Evolutionary conservation across 163 green algal genomes (phyloP).

Genomic region (Scenedesmus sp.): DNA sequence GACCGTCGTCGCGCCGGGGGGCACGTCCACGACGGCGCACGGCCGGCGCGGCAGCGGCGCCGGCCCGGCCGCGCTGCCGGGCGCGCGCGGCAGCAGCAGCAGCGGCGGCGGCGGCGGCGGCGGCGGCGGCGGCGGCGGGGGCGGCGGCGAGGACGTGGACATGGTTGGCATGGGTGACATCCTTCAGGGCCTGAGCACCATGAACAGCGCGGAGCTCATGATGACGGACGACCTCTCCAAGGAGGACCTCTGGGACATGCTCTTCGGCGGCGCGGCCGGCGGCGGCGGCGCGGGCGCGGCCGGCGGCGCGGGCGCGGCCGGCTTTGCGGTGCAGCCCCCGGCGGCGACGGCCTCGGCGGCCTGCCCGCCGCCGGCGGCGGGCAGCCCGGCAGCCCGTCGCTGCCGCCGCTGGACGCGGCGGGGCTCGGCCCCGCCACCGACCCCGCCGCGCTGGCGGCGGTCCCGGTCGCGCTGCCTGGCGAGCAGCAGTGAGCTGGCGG

Average conservation of each 20-base stretch:
- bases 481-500: too few species aligned
- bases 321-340: neutral
- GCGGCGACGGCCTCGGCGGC: neutral
- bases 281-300: slow-evolving; percentile 19
- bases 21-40: neutral
- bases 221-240: slow-evolving; percentile 50
- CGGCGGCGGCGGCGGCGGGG: neutral
- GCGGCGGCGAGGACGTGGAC: slow-evolving; percentile 1
- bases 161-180: slow-evolving; percentile 30
- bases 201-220: slow-evolving; percentile 47
- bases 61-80: neutral
- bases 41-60: too few species aligned
- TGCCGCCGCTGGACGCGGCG: too few species aligned
- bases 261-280: slow-evolving; percentile 25
- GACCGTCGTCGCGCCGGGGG: slow-evolving; percentile 2
- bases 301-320: neutral
- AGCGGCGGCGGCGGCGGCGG: neutral
- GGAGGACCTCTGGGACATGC: slow-evolving; percentile 46
- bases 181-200: slow-evolving; percentile 31
- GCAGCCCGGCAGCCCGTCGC: too few species aligned
- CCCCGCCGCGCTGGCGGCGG: too few species aligned
- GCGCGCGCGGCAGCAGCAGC: neutral
- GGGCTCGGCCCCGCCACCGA: too few species aligned
- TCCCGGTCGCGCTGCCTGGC: too few species aligned
- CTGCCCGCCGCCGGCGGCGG: neutral